A percentile compares a stretch with the other conserved stretches of the same genome.
phyloP scores from a whole-genome alignment of 345 rosid genomes.

The Rhodamnia rubescens region DNA sequence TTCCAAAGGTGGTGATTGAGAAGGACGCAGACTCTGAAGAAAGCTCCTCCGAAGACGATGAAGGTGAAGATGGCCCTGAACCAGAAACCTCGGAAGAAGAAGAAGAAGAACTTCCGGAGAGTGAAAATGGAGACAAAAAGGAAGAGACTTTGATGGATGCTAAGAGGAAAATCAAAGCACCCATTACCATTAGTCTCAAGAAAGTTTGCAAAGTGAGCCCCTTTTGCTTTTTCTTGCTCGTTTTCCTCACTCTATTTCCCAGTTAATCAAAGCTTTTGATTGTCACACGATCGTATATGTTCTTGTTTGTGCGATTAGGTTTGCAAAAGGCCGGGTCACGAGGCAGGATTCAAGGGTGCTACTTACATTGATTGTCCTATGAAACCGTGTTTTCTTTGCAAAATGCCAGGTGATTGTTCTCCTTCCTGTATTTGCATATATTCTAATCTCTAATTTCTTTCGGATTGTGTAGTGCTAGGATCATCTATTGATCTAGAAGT shows the following conservation, averaged over 20 bases:
- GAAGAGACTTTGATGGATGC: neutral
- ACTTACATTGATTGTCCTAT: conserved; percentile 89
- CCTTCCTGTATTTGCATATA: neutral
- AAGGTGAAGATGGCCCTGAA: conserved; percentile 1
- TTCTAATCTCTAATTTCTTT: neutral
- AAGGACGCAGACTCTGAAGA: conserved; percentile 71
- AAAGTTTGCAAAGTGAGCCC: conserved; percentile 82
- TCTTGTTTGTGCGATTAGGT: conserved; percentile 32
- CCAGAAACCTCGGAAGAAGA: conserved; percentile 23
- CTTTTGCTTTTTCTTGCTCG: neutral
- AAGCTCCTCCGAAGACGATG: conserved; percentile 51
- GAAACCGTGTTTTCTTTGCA: conserved; percentile 96
- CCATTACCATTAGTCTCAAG: conserved; percentile 78
- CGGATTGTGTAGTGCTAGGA: neutral
- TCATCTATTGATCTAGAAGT: neutral
- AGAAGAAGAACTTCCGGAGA: conserved; percentile 3
- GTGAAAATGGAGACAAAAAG: conserved; percentile 14
- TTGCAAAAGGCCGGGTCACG: conserved; percentile 82
- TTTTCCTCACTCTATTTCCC: neutral
- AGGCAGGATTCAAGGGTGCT: conserved; percentile 95
- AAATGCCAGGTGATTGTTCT: conserved; percentile 62
- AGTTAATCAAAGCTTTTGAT: neutral
- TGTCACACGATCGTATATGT: neutral
- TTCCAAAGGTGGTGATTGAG: conserved; percentile 53
- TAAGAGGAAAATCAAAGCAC: conserved; percentile 58